Percentiles rank a stretch among this genome's conserved stretches.
Conservation (phyloP, 1,284 basidiomycete species). For the Marasmius oreades region DNA sequence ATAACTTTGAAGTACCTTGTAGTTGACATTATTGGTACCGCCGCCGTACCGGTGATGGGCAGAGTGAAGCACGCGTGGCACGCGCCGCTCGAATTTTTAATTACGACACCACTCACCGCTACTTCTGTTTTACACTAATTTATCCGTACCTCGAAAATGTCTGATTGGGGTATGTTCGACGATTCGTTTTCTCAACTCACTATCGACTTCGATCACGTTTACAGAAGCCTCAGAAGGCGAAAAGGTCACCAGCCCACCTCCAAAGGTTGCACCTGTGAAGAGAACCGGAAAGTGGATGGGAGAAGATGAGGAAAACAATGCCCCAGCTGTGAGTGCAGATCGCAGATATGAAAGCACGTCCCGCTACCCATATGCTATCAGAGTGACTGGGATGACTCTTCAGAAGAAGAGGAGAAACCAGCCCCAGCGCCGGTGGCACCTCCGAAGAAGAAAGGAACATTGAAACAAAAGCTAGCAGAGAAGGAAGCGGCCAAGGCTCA, state of each 20-base stretch:
- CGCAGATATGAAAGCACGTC: slow-evolving; percentile 2
- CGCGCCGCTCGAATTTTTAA: not conserved
- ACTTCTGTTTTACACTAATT: not conserved
- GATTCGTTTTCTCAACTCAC: not conserved
- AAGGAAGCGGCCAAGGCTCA: slow-evolving; percentile 73
- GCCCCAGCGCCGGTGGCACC: slow-evolving; percentile 50
- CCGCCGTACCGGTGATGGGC: not conserved
- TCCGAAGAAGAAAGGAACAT: slow-evolving; percentile 85
- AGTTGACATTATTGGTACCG: slow-evolving; percentile 1
- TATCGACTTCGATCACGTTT: not conserved
- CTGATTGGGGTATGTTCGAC: slow-evolving; percentile 27
- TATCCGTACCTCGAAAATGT: slow-evolving; percentile 20
- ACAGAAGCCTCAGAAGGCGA: slow-evolving; percentile 45
- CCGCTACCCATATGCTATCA: slow-evolving; percentile 27
- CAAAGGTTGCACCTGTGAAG: slow-evolving; percentile 40
- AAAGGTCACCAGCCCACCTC: slow-evolving; percentile 35
- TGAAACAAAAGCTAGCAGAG: slow-evolving; percentile 87
- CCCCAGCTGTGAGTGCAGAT: slow-evolving; percentile 45
- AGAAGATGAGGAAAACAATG: slow-evolving; percentile 80
- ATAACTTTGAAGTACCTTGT: not conserved
- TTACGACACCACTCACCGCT: not conserved
- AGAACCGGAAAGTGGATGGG: slow-evolving; percentile 76
- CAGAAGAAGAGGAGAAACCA: slow-evolving; percentile 65
- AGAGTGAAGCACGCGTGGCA: not conserved
- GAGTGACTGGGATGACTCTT: slow-evolving; percentile 93